Evolutionary conservation across 306 rosid genomes (phyloP), one percentile per base, ranked within the genome.

Genomic region (Medicago lupulina): DNA sequence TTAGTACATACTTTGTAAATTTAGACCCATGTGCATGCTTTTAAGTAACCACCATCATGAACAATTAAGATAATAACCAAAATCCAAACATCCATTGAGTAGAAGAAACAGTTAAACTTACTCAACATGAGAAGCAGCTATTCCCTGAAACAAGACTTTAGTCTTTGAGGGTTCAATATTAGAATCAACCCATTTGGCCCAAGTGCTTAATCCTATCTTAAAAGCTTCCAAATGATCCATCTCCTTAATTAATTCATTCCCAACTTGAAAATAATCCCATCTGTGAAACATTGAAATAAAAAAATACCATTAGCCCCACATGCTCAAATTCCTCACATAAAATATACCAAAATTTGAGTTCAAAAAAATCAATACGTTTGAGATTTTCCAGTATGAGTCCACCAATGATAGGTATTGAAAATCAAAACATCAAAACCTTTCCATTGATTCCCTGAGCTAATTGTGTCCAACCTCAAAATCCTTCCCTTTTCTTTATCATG

Each of bases 321-420:
- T n/a, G 31, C 3, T 8, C 7, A 49, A 46, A 23, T 16, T 16
- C 58, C 4, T 67, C 23, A 14, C 34, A 66, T 7, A 4, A 39
- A 34, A 62, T 41, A 67, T 21, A 44, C 13, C 39, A 6, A 62
- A 41, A 31, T 21, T 8, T 15, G 11, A 70, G 64, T 55, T 77
- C 1, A 55, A 21, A 43, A 76, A 2, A 38, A 12, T 57, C 8
- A 71, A 0, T 84, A 89, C 96, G 88, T 76, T 74, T 77, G 79
- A 77, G 74, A 55, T 0, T 36, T 21, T 41, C 89, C 87, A 1
- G 60, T 64, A 61, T 90, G 96, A 39, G 83, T 84, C 97, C 96
- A 92, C 97, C 96, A 89, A 70, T 92, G 97, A 39, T 64, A 88
- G 54, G 86, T 82, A 84, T 89, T 92, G 89, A 92, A 89, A 68